Evolutionary conservation across 1,284 basidiomycete species (phyloP), one percentile per base, ranked within the genome.

Genomic region (Stereum hirsutum): DNA sequence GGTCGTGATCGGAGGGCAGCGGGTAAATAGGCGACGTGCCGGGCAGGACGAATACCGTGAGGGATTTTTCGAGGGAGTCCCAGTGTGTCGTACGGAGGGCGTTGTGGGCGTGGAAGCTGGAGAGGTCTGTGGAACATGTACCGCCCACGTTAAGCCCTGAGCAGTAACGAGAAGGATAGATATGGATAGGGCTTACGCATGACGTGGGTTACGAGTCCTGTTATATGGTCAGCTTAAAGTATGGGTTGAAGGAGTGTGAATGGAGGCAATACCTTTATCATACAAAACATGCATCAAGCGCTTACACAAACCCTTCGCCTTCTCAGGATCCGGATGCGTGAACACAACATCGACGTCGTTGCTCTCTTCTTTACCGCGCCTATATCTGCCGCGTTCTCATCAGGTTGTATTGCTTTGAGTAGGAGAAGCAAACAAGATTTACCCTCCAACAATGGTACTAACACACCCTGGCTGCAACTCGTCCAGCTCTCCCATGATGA

Each of bases 281-380:
- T 76, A 65, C 10, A 89, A 65, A 33, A 65, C 64, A 39, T 66
- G 65, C 6, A 82, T 65, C 2, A 84, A 57, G 40, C 55, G 65
- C 43, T 66, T 62, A 49, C 74, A 72, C 2, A 85, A 60, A 3
- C 66, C 71, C 46, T 68, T 72, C 3, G 75, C 63, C 30, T 69
- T 64, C 6, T 62, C 59, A 6, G 57, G 56, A 28, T 80, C 67
- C 0, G 71, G 64, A 55, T 88, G 83, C 19, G 80, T 83, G 52
- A 89, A 80, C 5, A 91, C 70, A 44, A 91, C 81, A 53, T 91
- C 88, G 20, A 88, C 75, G 54, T 90, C 88, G 49, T 81, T 86
- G 54, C 79, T 83, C 44, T 73, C 60, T 0, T 56, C 54, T 57
- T 90, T 90, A 5, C 88, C 88, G 43, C 89, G 64, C 32, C 89